A percentile compares a stretch with the other conserved stretches of the same genome.
phyloP scores from a whole-genome alignment of 495 filamentous ascomycete genomes.

The Immersiella caudata region DNA sequence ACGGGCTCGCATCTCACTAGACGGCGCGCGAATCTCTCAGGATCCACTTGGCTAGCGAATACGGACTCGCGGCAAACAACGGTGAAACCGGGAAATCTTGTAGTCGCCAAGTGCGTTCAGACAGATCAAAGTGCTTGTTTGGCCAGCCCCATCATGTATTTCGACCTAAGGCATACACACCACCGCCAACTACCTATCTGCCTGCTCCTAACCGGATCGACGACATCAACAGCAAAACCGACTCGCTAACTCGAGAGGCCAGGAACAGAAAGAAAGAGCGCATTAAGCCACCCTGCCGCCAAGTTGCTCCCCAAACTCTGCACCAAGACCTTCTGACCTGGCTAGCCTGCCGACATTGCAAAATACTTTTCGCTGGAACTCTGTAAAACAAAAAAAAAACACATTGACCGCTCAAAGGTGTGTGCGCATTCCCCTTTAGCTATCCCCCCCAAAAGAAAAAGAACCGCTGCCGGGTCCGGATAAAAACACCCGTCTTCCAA shows the following conservation, averaged over 20 bases:
- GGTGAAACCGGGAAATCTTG: not conserved
- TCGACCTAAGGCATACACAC: not conserved
- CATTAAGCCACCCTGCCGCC: conserved; percentile 12
- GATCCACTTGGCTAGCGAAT: not conserved
- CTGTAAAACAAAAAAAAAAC: conserved; percentile 13
- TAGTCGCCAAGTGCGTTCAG: not conserved
- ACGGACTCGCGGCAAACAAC: not conserved
- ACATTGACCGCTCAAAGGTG: conserved; percentile 6
- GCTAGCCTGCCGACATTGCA: not conserved
- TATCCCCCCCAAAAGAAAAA: not conserved
- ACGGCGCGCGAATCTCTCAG: not conserved
- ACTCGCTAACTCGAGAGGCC: conserved; percentile 10
- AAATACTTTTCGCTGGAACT: conserved; percentile 3
- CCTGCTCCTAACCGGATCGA: conserved; percentile 19
- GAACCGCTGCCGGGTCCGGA: conserved; percentile 17
- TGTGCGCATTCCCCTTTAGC: conserved; percentile 6
- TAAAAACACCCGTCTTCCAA: conserved; percentile 9
- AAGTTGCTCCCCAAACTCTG: conserved; percentile 2
- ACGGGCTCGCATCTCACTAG: conserved; percentile 2
- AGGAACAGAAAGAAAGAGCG: conserved; percentile 15
- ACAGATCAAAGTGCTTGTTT: not conserved
- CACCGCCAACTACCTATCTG: not conserved
- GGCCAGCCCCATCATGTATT: conserved; percentile 10
- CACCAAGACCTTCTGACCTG: conserved; percentile 10
- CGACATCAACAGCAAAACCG: conserved; percentile 9